Evolutionary conservation across 106 monocot species (phyloP).

Genomic region (Apostasia shenzhenica): DNA sequence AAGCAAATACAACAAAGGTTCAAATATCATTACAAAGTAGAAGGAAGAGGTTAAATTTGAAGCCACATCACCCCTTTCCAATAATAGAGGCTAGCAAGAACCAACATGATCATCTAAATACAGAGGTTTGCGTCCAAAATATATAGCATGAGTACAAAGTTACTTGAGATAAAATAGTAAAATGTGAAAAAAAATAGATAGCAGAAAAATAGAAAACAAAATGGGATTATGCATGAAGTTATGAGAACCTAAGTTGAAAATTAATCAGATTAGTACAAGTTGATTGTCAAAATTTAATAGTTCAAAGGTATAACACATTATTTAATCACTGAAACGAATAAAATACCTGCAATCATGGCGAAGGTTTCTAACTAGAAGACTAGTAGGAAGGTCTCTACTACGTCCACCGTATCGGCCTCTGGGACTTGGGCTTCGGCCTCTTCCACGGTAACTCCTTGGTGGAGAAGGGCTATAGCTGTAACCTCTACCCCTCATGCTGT

Average conservation of each 20-base stretch:
- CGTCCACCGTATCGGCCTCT: constrained; percentile 56
- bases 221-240: neutral
- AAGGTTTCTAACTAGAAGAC: constrained; percentile 89
- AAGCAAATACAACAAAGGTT: too few species aligned
- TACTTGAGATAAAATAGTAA: too few species aligned
- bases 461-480: constrained; percentile 82
- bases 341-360: constrained; percentile 68
- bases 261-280: neutral
- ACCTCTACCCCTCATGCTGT: constrained; percentile 72
- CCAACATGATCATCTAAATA: too few species aligned
- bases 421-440: constrained; percentile 79
- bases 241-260: neutral
- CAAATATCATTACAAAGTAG: too few species aligned
- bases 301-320: neutral
- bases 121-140: too few species aligned
- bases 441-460: constrained; percentile 63
- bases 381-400: constrained; percentile 34
- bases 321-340: neutral
- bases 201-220: neutral
- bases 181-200: neutral
- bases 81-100: too few species aligned
- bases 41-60: too few species aligned
- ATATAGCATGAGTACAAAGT: too few species aligned
- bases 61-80: too few species aligned
- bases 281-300: neutral